These are phyloP conservation scores for Microbotryum lychnidis-dioicae DNA, from an alignment of 1,284 basidiomycete species.

Conservation along the genomic window DNA sequence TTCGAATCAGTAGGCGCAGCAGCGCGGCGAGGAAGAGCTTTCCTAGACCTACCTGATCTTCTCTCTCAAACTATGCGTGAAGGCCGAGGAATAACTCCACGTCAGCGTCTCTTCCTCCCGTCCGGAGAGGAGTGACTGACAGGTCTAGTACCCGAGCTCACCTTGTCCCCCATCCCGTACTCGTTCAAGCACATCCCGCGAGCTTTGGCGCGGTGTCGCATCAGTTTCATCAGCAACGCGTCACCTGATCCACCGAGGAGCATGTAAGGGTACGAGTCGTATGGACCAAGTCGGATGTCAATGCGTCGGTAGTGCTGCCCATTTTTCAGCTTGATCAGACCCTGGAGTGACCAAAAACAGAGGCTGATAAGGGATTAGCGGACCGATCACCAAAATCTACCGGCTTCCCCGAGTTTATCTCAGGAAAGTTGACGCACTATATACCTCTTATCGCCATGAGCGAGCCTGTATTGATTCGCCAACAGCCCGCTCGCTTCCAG, in stretches of 20 bases:
- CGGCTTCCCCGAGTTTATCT: too few relatives aligned
- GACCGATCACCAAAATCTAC: too few relatives aligned
- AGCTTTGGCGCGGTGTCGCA: conserved; percentile 21
- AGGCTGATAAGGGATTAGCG: not conserved
- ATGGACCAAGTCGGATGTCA: conserved; percentile 23
- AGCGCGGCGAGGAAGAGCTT: not conserved
- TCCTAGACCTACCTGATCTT: conserved; percentile 3
- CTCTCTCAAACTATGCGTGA: conserved; percentile 6
- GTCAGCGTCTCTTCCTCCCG: conserved; percentile 12
- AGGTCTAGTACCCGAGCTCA: not conserved
- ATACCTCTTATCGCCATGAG: conserved; percentile 22
- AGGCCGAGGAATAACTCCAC: not conserved
- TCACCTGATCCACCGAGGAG: conserved; percentile 21
- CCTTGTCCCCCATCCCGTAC: conserved; percentile 31
- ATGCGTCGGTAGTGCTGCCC: conserved; percentile 24
- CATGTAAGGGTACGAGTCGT: conserved; percentile 19
- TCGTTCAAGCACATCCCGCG: conserved; percentile 26
- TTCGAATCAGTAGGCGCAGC: not conserved
- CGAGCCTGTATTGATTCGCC: conserved; percentile 18
- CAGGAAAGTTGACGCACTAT: not conserved
- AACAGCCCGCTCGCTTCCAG: conserved; percentile 16
- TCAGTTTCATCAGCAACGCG: conserved; percentile 21
- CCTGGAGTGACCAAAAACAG: conserved; percentile 4
- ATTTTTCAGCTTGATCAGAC: conserved; percentile 20
- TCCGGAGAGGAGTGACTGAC: conserved; percentile 7